phyloP scores from a whole-genome alignment of 2,329 filamentous ascomycete genomes.

The Elsinoe australis region DNA sequence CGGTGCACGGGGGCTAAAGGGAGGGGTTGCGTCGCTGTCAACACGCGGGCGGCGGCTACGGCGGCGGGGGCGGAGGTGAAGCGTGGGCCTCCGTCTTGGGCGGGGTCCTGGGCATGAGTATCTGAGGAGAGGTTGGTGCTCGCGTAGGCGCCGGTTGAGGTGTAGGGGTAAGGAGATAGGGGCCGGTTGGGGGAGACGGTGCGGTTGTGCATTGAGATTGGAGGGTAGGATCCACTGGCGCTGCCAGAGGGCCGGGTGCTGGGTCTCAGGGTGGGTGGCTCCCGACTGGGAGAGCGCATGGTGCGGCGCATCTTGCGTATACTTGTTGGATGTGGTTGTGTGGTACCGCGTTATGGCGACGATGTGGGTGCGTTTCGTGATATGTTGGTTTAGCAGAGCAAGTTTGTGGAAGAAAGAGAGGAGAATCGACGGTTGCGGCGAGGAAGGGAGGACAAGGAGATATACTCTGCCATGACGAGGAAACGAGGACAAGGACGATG shows the following conservation, averaged over 20 bases:
- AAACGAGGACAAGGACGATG: background rate
- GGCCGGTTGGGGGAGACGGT: background rate
- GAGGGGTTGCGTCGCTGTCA: background rate
- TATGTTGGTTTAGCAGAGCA: background rate
- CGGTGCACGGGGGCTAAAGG: background rate
- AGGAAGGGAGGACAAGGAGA: background rate
- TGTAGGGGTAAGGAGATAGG: background rate
- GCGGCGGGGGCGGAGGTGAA: slow-evolving; percentile 12
- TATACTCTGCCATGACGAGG: background rate
- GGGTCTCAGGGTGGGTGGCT: background rate
- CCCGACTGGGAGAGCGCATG: slow-evolving; percentile 1
- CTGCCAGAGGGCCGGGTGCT: background rate
- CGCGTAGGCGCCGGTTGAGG: background rate
- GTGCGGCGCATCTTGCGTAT: slow-evolving; percentile 7
- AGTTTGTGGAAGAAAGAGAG: background rate
- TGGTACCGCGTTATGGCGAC: background rate
- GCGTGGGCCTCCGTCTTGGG: background rate
- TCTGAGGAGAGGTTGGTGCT: slow-evolving; percentile 10
- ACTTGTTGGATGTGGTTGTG: background rate
- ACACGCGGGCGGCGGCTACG: slow-evolving; percentile 3
- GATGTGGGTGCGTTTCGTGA: background rate
- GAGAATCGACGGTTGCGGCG: slow-evolving; percentile 11
- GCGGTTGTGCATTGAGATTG: background rate
- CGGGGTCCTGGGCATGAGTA: background rate
- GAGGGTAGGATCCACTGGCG: slow-evolving; percentile 10